Base-by-base conservation (phyloP, 2,329 filamentous ascomycete species). In the Aphanocladium album region DNA sequence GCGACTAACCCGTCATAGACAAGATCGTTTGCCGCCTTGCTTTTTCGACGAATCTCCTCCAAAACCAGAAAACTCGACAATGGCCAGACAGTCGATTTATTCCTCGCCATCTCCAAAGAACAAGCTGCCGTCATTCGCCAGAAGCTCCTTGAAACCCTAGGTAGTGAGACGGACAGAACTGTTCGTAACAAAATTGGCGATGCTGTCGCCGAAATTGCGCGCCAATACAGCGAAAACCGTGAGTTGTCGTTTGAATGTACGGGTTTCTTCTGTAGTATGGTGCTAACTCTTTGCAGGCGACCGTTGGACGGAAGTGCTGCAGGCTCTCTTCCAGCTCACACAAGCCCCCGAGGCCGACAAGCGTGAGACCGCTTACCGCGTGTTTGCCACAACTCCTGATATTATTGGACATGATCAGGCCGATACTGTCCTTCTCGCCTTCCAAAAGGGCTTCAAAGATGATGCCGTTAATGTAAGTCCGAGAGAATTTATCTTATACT, bases 341-440 rank as follows among this genome's bases (percentile, higher is more conserved):
- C 92, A 96, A 74, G 93, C 91, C 23, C 80, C 84, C 57, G 90
- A 97, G 64, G 77, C 89, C 33, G 89, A 89, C 65, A 89, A 96
- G 77, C 88, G 95, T 64, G 95, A 98, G 77, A 91, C 89, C 52
- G 91, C 95, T 19, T 99, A 95, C 79, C 87, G 95, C 64, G 95
- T 99, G 69, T 97, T 99, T 73, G 89, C 93, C 49, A 93, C 93
- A 1, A 98, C 93, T 1, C 95, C 95, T 5, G 90, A 90, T 35
- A 93, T 99, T 68, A 98, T 99, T 69, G 92, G 97, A 77, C 93
- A 89, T 75, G 91, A 97, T 72, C 93, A 98, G 69, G 91, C 97
- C 73, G 89, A 92, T 64, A 87, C 89, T n/a, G 92, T 99, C 37
- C 80, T 93, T 46, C 84, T 86, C 64, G 93, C 95, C 16, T 99